Evolutionary conservation across 495 filamentous ascomycete genomes (phyloP), one percentile per base, ranked within the genome.

Genomic region (Neurospora pannonica): DNA sequence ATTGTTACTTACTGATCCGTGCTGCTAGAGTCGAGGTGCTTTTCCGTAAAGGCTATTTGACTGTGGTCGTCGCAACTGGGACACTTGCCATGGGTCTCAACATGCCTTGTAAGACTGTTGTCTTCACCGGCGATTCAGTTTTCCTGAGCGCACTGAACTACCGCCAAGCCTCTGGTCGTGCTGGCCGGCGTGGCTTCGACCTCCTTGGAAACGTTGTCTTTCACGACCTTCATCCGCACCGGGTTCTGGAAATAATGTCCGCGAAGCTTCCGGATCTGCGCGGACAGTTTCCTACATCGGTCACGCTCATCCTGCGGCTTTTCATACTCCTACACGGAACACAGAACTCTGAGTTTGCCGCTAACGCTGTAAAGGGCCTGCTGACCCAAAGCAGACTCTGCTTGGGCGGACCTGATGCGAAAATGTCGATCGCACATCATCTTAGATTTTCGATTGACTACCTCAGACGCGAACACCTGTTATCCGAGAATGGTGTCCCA

Each of bases 71-170:
- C 62, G 92, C 92, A 0, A 95, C 92, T 13, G 92, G 92, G 0
- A 94, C 92, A 0, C 84, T 94, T 15, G 89, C 89, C 40, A 82
- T 95, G 31, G 92, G 92, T 80, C 92, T 95, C 82, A 95, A 94
- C 74, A 94, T 94, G 92, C 92, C 92, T 28, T 94, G 92, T 77
- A 92, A 92, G 76, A 95, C 92, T 1, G 91, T 94, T 10, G 88
- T 94, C 6, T 95, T 95, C 79, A 87, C 85, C 6, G 92, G 91
- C 4, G 91, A 94, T 76, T 91, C 89, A 1, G 84, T 92, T 13
- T 93, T 85, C 74, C 80, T 95, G 70, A 93, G 91, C 1, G 88
- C 92, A 0, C 86, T 94, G 40, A 92, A 92, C 79, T 95, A 89
- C 79, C 88, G 92, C 10, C 92, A 95, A 81, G 90, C 89, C 10